phyloP scores from a whole-genome alignment of 2,329 filamentous ascomycete species.

The Clarireedia homoeocarpa region DNA sequence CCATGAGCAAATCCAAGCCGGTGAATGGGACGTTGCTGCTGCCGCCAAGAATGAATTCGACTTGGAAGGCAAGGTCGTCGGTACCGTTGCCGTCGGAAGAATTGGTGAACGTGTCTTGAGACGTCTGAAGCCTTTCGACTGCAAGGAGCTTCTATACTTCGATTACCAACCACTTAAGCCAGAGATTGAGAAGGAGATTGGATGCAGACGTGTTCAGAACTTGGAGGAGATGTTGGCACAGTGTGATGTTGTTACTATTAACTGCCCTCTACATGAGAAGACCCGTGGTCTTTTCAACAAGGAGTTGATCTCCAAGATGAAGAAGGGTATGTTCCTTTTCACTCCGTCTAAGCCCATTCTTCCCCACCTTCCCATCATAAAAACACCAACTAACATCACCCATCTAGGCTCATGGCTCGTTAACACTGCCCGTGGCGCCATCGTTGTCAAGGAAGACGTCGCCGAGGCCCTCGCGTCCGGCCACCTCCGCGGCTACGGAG shows the following conservation, averaged over 20 bases:
- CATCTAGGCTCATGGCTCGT: slow-evolving; percentile 77
- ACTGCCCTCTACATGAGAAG: slow-evolving; percentile 98
- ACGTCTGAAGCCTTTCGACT: slow-evolving; percentile 94
- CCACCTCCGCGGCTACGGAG: slow-evolving; percentile 82
- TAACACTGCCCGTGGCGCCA: slow-evolving; percentile 97
- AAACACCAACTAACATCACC: neutral
- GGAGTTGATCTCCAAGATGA: slow-evolving; percentile 98
- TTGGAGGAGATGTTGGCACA: slow-evolving; percentile 91
- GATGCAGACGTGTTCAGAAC: slow-evolving; percentile 77
- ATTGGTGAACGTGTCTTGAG: slow-evolving; percentile 97
- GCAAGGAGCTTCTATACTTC: slow-evolving; percentile 99
- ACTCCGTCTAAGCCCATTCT: slow-evolving; percentile 58
- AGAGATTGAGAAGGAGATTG: slow-evolving; percentile 91
- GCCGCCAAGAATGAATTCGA: slow-evolving; percentile 99
- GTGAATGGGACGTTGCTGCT: slow-evolving; percentile 92
- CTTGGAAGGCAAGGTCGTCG: slow-evolving; percentile 93
- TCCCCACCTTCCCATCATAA: neutral
- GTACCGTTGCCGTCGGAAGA: slow-evolving; percentile 93
- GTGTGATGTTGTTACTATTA: slow-evolving; percentile 98
- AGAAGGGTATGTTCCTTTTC: slow-evolving; percentile 70
- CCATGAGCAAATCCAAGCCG: slow-evolving; percentile 82
- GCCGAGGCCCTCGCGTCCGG: slow-evolving; percentile 86
- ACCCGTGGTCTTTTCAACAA: slow-evolving; percentile 96
- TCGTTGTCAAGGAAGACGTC: slow-evolving; percentile 98
- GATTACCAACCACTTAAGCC: slow-evolving; percentile 92